Conservation (phyloP, 306 rosid genomes). For the Macrotyloma uniflorum region DNA sequence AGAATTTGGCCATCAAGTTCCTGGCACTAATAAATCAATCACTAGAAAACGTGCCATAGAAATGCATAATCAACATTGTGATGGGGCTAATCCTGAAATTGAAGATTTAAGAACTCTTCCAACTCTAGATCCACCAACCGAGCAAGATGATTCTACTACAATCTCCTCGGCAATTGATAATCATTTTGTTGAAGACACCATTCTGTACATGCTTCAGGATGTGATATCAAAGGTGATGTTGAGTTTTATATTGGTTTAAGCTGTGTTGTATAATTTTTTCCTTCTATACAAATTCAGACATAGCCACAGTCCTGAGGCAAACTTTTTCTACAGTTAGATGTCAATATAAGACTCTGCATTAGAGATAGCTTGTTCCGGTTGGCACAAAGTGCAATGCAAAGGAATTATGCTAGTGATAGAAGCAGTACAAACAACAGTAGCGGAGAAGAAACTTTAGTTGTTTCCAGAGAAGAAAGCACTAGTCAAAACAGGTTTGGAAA, state of each 20-base stretch:
- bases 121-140: slow-evolving; percentile 47
- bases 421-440: slow-evolving; percentile 54
- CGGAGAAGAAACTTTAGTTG: slow-evolving; percentile 55
- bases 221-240: slow-evolving; percentile 62
- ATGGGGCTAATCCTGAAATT: slow-evolving; percentile 50
- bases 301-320: slow-evolving; percentile 44
- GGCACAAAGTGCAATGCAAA: slow-evolving; percentile 75
- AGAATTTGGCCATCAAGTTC: slow-evolving; percentile 62
- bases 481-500: slow-evolving; percentile 54
- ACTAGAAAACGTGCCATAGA: slow-evolving; percentile 46
- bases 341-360: slow-evolving; percentile 64
- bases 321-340: slow-evolving; percentile 67
- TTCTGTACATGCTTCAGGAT: slow-evolving; percentile 70
- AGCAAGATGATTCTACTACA: slow-evolving; percentile 67
- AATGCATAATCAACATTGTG: slow-evolving; percentile 51
- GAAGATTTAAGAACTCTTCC: slow-evolving; percentile 58
- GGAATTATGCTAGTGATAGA: slow-evolving; percentile 61
- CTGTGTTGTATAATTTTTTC: slow-evolving; percentile 26
- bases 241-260: slow-evolving; percentile 37
- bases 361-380: slow-evolving; percentile 86
- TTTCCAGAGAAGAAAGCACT: slow-evolving; percentile 52
- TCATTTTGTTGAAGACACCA: slow-evolving; percentile 58
- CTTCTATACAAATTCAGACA: slow-evolving; percentile 38
- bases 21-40: slow-evolving; percentile 43
- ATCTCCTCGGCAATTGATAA: slow-evolving; percentile 52